phyloP scores from a whole-genome alignment of 345 rosid species.

The Populus ilicifolia region DNA sequence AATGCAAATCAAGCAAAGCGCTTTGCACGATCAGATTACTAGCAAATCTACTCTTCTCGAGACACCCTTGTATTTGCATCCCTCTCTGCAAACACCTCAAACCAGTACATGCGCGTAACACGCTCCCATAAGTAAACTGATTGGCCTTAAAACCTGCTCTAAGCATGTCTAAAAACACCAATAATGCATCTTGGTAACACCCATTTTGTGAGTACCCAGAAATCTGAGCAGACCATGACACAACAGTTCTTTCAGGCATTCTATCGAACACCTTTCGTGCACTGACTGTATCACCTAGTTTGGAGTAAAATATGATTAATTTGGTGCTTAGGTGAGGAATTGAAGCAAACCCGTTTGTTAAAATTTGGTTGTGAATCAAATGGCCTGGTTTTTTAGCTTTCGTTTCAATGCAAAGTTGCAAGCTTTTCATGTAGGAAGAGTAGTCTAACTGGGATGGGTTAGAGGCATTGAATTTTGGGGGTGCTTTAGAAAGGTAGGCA shows the following conservation, averaged over 20 bases:
- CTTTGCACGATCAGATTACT: constrained; percentile 20
- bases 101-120: constrained; percentile 21
- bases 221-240: constrained; percentile 30
- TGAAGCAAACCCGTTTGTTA: constrained; percentile 11
- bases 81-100: constrained; percentile 26
- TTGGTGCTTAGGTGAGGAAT: constrained; percentile 13
- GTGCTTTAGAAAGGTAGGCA: too few relatives aligned
- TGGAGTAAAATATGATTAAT: constrained; percentile 10
- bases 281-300: background rate
- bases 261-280: constrained; percentile 26
- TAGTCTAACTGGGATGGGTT: background rate
- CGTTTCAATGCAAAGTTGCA: constrained; percentile 33
- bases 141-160: constrained; percentile 18
- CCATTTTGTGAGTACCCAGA: constrained; percentile 21
- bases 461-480: constrained; percentile 3
- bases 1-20: constrained; percentile 29
- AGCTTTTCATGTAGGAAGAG: constrained; percentile 28
- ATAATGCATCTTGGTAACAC: constrained; percentile 17
- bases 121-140: constrained; percentile 29
- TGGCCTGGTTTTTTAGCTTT: constrained; percentile 12
- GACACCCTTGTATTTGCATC: constrained; percentile 26
- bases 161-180: constrained; percentile 12
- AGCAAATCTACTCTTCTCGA: constrained; percentile 24
- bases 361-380: constrained; percentile 18
- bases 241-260: constrained; percentile 17